Percentiles rank a stretch among this genome's conserved stretches.
These are phyloP conservation scores for Gloeostereum incarnatum DNA, from an alignment of 768 basidiomycete species.

Conservation along the genomic window DNA sequence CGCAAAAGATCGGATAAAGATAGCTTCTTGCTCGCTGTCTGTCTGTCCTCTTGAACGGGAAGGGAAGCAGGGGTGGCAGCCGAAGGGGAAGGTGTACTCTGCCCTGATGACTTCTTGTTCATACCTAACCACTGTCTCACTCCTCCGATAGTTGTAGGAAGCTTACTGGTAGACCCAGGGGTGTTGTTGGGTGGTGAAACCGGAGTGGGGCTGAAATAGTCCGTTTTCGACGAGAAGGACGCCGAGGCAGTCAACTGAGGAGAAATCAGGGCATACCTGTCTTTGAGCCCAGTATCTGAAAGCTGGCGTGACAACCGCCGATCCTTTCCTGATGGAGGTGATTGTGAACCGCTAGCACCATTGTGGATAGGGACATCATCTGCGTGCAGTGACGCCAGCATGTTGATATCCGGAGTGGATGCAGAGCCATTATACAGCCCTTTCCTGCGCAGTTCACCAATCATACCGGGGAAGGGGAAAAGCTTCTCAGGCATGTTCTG, in stretches of 20 bases:
- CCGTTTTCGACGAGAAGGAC: conserved; percentile 40
- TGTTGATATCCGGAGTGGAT: conserved; percentile 34
- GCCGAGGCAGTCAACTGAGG: conserved; percentile 34
- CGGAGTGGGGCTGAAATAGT: conserved; percentile 28
- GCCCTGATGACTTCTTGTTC: conserved; percentile 43
- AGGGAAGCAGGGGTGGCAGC: conserved; percentile 24
- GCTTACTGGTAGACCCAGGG: too few species aligned
- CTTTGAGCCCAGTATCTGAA: conserved; percentile 52
- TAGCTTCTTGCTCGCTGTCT: conserved; percentile 45
- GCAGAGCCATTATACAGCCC: conserved; percentile 38
- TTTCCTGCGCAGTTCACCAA: conserved; percentile 68
- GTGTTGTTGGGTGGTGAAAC: conserved; percentile 26
- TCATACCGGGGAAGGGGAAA: conserved; percentile 85
- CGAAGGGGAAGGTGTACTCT: conserved; percentile 30
- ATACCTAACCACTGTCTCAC: conserved; percentile 75
- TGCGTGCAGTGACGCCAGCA: conserved; percentile 22
- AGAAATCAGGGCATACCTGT: conserved; percentile 32
- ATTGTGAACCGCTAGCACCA: conserved; percentile 6
- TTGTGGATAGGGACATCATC: conserved; percentile 16
- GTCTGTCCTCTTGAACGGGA: conserved; percentile 19
- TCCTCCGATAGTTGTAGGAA: conserved; percentile 70
- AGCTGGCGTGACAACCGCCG: conserved; percentile 60
- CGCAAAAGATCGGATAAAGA: conserved; percentile 60
- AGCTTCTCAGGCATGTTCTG: conserved; percentile 74
- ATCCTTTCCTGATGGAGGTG: conserved; percentile 45